These are phyloP conservation scores for Cenchrus fungigraminus DNA, from an alignment of 176 grass and related monocot species.

Conservation along the genomic window DNA sequence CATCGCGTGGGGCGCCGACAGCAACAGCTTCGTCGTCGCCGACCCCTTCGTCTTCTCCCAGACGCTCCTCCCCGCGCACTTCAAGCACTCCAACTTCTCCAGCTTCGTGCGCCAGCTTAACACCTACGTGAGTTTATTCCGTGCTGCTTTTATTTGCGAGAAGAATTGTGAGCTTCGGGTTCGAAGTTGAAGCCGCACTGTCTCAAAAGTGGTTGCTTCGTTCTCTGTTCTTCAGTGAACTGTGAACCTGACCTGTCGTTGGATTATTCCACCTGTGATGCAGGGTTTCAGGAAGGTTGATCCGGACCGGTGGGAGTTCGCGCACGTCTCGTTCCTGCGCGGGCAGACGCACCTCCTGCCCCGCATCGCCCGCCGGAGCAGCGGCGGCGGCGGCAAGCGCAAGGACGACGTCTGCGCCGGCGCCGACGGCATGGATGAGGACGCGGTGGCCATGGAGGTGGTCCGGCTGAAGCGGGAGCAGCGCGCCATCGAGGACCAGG, in stretches of 20 bases:
- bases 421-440: not conserved
- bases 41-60: constrained; percentile 83
- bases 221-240: too few relatives aligned
- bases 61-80: constrained; percentile 75
- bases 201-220: too few relatives aligned
- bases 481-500: constrained; percentile 55
- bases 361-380: constrained; percentile 58
- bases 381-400: constrained; percentile 15
- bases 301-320: constrained; percentile 83
- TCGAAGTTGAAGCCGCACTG: too few relatives aligned
- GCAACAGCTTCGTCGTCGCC: constrained; percentile 87
- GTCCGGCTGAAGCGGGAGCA: constrained; percentile 62
- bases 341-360: constrained; percentile 71
- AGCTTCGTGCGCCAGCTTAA: constrained; percentile 97
- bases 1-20: constrained; percentile 66
- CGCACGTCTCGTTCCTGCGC: constrained; percentile 65
- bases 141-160: too few relatives aligned
- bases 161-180: too few relatives aligned
- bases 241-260: not conserved
- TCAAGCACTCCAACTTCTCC: constrained; percentile 97
- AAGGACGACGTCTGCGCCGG: constrained; percentile 25
- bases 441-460: constrained; percentile 70
- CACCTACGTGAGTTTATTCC: constrained; percentile 59
- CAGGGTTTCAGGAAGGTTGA: constrained; percentile 86
- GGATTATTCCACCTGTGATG: not conserved